phyloP scores from a whole-genome alignment of 2,329 filamentous ascomycete genomes.

The Paecilomyces sp. region DNA sequence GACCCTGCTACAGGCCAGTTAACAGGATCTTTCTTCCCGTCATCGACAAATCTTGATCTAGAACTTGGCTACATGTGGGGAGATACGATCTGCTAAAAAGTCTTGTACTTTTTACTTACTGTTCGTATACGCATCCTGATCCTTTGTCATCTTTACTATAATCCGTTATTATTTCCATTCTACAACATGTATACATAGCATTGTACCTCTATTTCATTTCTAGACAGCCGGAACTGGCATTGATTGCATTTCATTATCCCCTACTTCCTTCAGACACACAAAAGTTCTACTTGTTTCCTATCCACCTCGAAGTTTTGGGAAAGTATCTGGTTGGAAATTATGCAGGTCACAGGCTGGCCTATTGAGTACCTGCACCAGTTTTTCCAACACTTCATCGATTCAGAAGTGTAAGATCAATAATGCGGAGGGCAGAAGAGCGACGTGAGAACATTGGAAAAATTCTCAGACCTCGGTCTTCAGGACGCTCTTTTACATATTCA shows the following conservation, averaged over 20 bases:
- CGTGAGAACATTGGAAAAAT: neutral
- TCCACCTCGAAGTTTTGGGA: neutral
- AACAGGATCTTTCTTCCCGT: constrained; percentile 31
- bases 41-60: constrained; percentile 19
- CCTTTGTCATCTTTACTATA: neutral
- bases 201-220: neutral
- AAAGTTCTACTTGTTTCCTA: neutral
- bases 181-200: neutral
- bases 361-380: neutral
- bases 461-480: neutral
- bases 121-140: neutral
- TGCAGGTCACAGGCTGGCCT: neutral
- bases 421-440: neutral
- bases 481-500: neutral
- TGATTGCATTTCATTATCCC: neutral
- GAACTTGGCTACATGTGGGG: constrained; percentile 26
- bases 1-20: constrained; percentile 29
- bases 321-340: neutral
- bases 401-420: neutral
- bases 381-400: neutral
- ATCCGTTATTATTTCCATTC: neutral
- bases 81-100: constrained; percentile 10
- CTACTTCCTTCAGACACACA: neutral
- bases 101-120: neutral
- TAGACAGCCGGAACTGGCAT: neutral